Conservation (phyloP, 164 flowering plant genomes). For the Aristolochia fimbriata region DNA sequence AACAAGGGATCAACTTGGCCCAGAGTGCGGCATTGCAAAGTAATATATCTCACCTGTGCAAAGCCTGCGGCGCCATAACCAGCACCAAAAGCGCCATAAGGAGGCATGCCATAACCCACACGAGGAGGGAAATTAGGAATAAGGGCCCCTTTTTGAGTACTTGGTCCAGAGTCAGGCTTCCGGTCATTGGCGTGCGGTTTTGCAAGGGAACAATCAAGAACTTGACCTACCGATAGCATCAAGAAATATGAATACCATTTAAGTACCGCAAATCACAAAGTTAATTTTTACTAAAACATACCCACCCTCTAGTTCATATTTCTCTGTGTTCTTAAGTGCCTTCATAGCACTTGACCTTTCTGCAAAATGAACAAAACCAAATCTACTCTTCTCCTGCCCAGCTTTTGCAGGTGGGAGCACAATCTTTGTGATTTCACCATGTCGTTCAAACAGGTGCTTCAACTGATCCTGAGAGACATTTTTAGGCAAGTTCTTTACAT, state of each 20-base stretch:
- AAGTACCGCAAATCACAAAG: neutral
- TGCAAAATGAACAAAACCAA: conserved; percentile 81
- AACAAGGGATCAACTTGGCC: no score
- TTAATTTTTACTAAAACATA: neutral
- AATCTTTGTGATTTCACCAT: conserved; percentile 78
- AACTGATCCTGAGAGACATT: conserved; percentile 55
- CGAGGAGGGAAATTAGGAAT: conserved; percentile 53
- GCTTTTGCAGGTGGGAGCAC: conserved; percentile 76
- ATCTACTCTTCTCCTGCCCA: conserved; percentile 63
- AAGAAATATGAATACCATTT: neutral
- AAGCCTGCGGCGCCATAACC: conserved; percentile 59
- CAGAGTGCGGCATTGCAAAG: neutral
- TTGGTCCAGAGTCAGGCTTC: conserved; percentile 39
- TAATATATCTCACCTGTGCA: conserved; percentile 36
- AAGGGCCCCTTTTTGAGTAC: conserved; percentile 39
- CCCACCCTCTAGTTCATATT: conserved; percentile 71
- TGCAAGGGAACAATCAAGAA: conserved; percentile 81
- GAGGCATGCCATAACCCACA: conserved; percentile 61
- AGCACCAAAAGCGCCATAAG: conserved; percentile 51
- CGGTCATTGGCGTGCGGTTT: conserved; percentile 67
- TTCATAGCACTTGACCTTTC: conserved; percentile 80
- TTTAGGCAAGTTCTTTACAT: conserved; percentile 80
- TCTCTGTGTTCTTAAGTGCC: conserved; percentile 65
- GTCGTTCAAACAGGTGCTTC: conserved; percentile 55
- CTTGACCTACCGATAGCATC: conserved; percentile 43